Conservation (phyloP, 768 basidiomycete species). For the Leccinum arenicola region DNA sequence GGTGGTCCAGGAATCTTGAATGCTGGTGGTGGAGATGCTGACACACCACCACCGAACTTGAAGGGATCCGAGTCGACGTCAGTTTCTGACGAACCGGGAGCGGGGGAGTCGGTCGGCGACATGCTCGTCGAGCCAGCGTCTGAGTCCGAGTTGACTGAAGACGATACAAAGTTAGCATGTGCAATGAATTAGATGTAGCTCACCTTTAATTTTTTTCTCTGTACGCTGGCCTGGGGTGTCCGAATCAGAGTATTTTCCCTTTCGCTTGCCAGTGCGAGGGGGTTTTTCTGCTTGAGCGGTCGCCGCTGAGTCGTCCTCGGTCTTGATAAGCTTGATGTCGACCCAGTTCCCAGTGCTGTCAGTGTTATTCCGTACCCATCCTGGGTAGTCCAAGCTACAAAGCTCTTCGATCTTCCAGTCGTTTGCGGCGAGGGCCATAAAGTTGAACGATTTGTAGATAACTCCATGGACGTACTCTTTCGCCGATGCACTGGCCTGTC, state of each 20-base stretch:
- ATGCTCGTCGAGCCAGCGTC: no score
- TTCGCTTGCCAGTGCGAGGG: not conserved
- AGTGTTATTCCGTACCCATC: not conserved
- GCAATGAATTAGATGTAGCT: not conserved
- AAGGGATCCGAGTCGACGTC: no score
- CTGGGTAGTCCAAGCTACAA: not conserved
- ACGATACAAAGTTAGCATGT: no score
- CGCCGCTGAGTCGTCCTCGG: not conserved
- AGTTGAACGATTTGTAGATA: not conserved
- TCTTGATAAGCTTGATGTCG: not conserved
- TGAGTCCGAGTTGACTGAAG: no score
- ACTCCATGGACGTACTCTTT: not conserved
- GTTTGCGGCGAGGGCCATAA: not conserved
- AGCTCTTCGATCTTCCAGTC: not conserved
- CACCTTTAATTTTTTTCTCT: not conserved
- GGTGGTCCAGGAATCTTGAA: no score
- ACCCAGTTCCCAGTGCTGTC: not conserved
- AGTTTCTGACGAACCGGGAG: no score
- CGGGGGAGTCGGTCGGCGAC: no score
- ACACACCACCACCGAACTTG: no score
- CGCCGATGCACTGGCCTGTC: not conserved
- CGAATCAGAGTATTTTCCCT: not conserved
- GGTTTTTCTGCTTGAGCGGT: not conserved
- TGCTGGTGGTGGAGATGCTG: no score
- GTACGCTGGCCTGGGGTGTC: not conserved